Percentiles rank a stretch among this genome's conserved stretches.
Evolutionary conservation across 1,139 yeast species (phyloP).

Genomic region (Suhomyces maxii): DNA sequence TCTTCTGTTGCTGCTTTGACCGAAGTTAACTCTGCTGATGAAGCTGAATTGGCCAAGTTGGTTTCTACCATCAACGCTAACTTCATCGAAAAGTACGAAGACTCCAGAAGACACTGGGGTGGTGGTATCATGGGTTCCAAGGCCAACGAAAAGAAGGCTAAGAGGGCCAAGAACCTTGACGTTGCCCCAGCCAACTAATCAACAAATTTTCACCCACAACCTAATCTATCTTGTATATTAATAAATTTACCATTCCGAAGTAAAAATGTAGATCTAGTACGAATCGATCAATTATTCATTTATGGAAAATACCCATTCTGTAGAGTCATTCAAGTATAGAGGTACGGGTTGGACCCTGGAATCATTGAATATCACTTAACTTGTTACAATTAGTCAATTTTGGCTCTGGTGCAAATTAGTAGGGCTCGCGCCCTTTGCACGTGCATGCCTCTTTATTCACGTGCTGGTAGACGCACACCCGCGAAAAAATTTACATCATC

Average conservation of each 20-base stretch:
- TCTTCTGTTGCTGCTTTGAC: constrained; percentile 96
- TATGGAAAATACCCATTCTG: too few species aligned
- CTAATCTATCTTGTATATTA: constrained; percentile 7
- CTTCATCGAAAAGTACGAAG: constrained; percentile 92
- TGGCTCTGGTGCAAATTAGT: constrained; percentile 1
- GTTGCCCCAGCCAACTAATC: constrained; percentile 18
- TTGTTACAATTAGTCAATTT: too few species aligned
- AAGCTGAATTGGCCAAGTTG: constrained; percentile 89
- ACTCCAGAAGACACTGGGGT: constrained; percentile 98
- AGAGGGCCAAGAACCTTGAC: constrained; percentile 45
- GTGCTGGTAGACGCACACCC: constrained; percentile 4
- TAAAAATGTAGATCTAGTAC: too few species aligned
- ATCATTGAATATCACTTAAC: too few species aligned
- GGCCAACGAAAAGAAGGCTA: constrained; percentile 70
- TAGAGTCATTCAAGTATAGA: too few species aligned
- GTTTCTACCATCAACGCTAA: constrained; percentile 90
- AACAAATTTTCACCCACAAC: neutral
- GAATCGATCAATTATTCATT: too few species aligned
- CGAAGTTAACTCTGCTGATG: constrained; percentile 91
- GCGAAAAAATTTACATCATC: constrained; percentile 9
- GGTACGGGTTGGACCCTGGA: too few species aligned
- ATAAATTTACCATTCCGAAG: neutral
- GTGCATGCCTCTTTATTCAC: constrained; percentile 1
- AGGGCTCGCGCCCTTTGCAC: constrained; percentile 17
- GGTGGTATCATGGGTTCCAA: constrained; percentile 97